Evolutionary conservation across 1,284 basidiomycete species (phyloP).

Genomic region (Stygiomarasmius scandens): DNA sequence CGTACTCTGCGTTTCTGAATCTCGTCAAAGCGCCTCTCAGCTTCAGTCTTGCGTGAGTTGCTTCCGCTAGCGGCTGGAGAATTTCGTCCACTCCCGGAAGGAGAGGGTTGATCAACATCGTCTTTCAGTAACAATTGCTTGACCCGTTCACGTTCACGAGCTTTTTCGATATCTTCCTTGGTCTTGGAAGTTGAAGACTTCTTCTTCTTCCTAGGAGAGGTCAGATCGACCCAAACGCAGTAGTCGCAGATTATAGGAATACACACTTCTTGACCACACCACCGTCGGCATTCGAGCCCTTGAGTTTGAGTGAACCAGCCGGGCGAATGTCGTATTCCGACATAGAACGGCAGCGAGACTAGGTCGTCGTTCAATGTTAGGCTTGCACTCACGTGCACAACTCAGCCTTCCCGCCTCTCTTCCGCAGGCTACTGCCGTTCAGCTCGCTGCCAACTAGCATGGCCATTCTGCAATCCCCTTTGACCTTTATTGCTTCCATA

Average conservation of each 20-base stretch:
- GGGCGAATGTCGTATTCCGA: slow-evolving; percentile 86
- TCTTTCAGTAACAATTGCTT: slow-evolving; percentile 55
- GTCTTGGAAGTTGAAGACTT: slow-evolving; percentile 64
- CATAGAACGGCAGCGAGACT: slow-evolving; percentile 44
- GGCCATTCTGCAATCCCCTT: slow-evolving; percentile 74
- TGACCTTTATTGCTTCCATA: slow-evolving; percentile 68
- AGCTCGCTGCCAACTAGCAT: slow-evolving; percentile 38
- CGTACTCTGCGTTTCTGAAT: slow-evolving; percentile 81
- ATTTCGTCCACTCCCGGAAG: slow-evolving; percentile 58
- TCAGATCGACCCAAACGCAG: slow-evolving; percentile 20
- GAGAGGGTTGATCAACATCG: slow-evolving; percentile 44
- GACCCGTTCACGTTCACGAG: slow-evolving; percentile 45
- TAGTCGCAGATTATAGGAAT: too few species aligned
- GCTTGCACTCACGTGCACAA: not conserved
- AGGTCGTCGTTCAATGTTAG: slow-evolving; percentile 7
- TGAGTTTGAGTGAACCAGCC: slow-evolving; percentile 89
- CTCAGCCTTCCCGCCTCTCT: slow-evolving; percentile 5
- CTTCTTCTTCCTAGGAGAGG: slow-evolving; percentile 78
- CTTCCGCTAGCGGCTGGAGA: slow-evolving; percentile 53
- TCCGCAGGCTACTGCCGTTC: not conserved
- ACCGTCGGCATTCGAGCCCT: slow-evolving; percentile 77
- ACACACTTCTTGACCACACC: slow-evolving; percentile 81
- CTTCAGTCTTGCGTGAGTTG: slow-evolving; percentile 77
- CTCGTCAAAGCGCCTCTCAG: slow-evolving; percentile 89
- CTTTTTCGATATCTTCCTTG: slow-evolving; percentile 36